A percentile compares a stretch with the other conserved stretches of the same genome.
Conservation (phyloP, 305 asterid genomes). For the Ilex paraguariensis region DNA sequence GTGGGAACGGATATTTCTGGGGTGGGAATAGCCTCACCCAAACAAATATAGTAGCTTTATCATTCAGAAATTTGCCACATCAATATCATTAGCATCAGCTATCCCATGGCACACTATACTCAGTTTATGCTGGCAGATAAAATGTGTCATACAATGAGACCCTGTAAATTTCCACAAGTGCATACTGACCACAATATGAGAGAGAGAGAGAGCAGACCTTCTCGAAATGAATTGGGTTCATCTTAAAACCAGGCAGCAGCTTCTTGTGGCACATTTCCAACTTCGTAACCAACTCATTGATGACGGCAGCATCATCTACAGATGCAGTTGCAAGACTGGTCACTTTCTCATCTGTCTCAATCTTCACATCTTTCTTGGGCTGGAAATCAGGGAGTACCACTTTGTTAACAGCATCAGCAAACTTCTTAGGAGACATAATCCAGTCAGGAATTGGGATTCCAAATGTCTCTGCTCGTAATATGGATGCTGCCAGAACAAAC, state of each 20-base stretch:
- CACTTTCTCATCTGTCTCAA: conserved; percentile 41
- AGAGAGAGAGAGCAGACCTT: conserved; percentile 17
- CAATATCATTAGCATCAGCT: no score
- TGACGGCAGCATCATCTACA: conserved; percentile 33
- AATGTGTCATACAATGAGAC: no score
- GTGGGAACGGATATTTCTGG: no score
- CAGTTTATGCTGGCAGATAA: no score
- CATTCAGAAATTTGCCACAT: no score
- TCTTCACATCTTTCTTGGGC: conserved; percentile 31
- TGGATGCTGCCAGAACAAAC: conserved; percentile 33
- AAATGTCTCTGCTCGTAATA: conserved; percentile 40
- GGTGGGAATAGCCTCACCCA: no score
- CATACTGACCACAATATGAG: not conserved
- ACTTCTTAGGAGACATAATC: conserved; percentile 18
- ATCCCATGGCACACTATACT: no score
- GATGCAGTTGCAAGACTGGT: conserved; percentile 34
- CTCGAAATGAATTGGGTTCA: conserved; percentile 43
- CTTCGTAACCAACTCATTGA: conserved; percentile 22
- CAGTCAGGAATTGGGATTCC: conserved; percentile 37
- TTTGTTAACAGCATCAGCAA: conserved; percentile 32
- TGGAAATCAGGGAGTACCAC: conserved; percentile 36
- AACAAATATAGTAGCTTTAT: no score
- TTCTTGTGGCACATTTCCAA: conserved; percentile 26
- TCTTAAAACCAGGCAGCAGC: conserved; percentile 33
- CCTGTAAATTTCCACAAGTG: no score